Conservation (phyloP, 768 basidiomycete species). For the Leccinum arenicola region DNA sequence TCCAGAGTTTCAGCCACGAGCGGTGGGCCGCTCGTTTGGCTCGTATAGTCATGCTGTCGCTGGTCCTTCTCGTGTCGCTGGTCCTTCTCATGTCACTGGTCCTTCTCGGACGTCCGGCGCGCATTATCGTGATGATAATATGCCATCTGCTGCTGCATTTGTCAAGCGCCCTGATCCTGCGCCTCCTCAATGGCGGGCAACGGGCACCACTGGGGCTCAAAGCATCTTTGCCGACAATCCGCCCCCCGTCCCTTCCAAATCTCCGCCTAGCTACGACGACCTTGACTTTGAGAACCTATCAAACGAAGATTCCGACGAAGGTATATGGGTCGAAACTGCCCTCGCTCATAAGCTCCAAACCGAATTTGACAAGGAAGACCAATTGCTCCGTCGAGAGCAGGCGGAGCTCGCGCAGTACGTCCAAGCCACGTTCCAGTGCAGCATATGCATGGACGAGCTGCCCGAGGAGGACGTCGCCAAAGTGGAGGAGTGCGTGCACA, state of each 20-base stretch:
- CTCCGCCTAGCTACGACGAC: constrained; percentile 13
- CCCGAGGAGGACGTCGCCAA: constrained; percentile 41
- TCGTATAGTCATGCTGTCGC: constrained; percentile 18
- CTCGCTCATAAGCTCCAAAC: constrained; percentile 34
- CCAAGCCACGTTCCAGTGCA: constrained; percentile 48
- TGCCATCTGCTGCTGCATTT: neutral
- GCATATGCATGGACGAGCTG: constrained; percentile 52
- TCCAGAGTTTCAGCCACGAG: neutral
- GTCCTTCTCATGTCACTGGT: constrained; percentile 13
- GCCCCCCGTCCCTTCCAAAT: constrained; percentile 20
- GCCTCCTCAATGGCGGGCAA: neutral
- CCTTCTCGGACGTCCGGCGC: constrained; percentile 11
- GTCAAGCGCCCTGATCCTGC: neutral
- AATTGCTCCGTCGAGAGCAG: constrained; percentile 34
- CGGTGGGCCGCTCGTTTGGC: neutral
- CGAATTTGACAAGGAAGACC: constrained; percentile 42
- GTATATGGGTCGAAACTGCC: constrained; percentile 2
- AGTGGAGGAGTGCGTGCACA: constrained; percentile 48
- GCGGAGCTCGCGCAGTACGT: constrained; percentile 24
- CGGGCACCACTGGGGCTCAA: constrained; percentile 8
- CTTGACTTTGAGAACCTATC: constrained; percentile 1
- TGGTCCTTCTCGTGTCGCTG: constrained; percentile 20
- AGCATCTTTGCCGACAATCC: constrained; percentile 29
- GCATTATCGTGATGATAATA: neutral
- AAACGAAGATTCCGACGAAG: neutral